These are phyloP conservation scores for Aspergillus calidoustus DNA, from an alignment of 2,329 filamentous ascomycete genomes.

Conservation along the genomic window DNA sequence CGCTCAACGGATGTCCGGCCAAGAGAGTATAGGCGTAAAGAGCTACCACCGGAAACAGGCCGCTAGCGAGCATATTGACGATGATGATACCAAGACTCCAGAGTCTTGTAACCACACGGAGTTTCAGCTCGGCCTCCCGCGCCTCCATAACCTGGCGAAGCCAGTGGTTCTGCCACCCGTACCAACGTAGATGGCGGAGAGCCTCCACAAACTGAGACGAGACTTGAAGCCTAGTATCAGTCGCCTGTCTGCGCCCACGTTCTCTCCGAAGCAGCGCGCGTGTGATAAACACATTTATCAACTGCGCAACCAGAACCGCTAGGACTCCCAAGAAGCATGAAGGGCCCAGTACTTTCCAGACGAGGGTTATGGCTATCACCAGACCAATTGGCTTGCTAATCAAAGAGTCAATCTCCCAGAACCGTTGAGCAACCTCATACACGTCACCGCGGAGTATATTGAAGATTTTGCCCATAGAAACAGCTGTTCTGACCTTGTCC, in stretches of 20 bases:
- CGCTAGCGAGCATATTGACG: constrained; percentile 72
- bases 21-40: constrained; percentile 81
- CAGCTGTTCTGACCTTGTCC: constrained; percentile 57
- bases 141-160: constrained; percentile 70
- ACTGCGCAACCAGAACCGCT: constrained; percentile 70
- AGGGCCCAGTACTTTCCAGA: constrained; percentile 80
- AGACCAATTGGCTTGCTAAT: constrained; percentile 77
- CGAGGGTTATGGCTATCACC: constrained; percentile 72
- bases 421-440: constrained; percentile 55
- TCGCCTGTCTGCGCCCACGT: constrained; percentile 70
- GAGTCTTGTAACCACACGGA: constrained; percentile 67
- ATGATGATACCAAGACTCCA: constrained; percentile 68
- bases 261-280: constrained; percentile 70
- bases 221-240: constrained; percentile 77
- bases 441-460: constrained; percentile 73
- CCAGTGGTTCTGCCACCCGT: constrained; percentile 81
- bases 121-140: constrained; percentile 68
- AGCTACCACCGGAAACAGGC: constrained; percentile 77
- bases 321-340: constrained; percentile 75
- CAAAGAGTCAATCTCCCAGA: constrained; percentile 84
- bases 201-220: constrained; percentile 87
- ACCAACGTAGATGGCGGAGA: constrained; percentile 79
- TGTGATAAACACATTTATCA: constrained; percentile 70
- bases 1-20: constrained; percentile 68
- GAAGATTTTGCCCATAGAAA: constrained; percentile 87